These are phyloP conservation scores for Rutidosis leptorrhynchoides DNA, from an alignment of 129 eudicot species.

Conservation along the genomic window DNA sequence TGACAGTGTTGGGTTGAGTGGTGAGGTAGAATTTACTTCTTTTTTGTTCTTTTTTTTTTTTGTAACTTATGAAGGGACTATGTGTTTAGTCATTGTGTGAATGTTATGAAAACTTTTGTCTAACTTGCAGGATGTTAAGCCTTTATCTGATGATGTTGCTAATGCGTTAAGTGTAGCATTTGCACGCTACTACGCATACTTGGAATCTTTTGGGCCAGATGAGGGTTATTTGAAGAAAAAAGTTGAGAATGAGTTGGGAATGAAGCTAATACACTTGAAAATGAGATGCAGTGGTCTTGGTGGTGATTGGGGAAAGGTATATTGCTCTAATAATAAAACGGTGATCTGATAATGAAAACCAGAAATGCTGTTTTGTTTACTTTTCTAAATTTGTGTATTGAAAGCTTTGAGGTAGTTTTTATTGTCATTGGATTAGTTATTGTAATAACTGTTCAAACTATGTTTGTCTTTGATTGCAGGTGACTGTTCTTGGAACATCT, in stretches of 20 bases:
- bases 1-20: slow-evolving; percentile 77
- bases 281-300: slow-evolving; percentile 91
- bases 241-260: slow-evolving; percentile 83
- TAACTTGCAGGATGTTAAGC: slow-evolving; percentile 72
- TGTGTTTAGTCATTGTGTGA: not conserved
- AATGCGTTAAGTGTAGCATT: slow-evolving; percentile 60
- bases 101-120: not conserved
- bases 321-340: too few species aligned
- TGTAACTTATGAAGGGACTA: not conserved
- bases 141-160: slow-evolving; percentile 48
- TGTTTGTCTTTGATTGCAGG: slow-evolving; percentile 48
- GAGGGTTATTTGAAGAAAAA: slow-evolving; percentile 78
- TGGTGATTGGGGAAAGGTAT: slow-evolving; percentile 97
- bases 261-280: slow-evolving; percentile 76
- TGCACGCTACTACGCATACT: slow-evolving; percentile 63
- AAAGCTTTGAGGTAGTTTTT: not conserved
- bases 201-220: slow-evolving; percentile 86
- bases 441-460: slow-evolving; percentile 9
- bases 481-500: slow-evolving; percentile 90
- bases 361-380: too few species aligned
- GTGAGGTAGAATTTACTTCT: slow-evolving; percentile 74
- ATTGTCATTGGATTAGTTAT: not conserved
- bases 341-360: too few species aligned
- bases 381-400: not conserved
- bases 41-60: too few species aligned